Conservation (phyloP, 2,329 filamentous ascomycete species). For the Fusarium transvaalense region DNA sequence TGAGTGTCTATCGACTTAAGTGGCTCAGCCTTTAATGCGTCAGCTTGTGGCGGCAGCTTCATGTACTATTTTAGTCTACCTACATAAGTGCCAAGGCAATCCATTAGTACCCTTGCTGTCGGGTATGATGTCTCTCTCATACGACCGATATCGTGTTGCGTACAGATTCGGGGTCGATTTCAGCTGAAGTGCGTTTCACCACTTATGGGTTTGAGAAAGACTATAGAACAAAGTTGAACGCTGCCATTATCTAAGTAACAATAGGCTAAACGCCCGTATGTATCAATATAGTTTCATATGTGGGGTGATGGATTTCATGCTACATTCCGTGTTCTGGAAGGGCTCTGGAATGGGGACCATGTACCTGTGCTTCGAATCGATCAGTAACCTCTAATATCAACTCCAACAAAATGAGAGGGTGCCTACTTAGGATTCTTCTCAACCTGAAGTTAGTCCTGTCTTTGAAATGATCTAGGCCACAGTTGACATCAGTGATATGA, state of each 20-base stretch:
- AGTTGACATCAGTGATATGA: not conserved
- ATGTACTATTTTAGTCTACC: slow-evolving; percentile 26
- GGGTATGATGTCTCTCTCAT: not conserved
- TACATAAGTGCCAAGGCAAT: not conserved
- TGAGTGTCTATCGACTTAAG: slow-evolving; percentile 16
- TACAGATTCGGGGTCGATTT: not conserved
- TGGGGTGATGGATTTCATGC: slow-evolving; percentile 9
- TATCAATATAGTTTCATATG: slow-evolving; percentile 33
- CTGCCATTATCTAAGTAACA: slow-evolving; percentile 1
- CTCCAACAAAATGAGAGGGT: not conserved
- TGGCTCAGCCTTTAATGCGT: slow-evolving; percentile 47
- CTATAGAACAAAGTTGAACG: slow-evolving; percentile 16
- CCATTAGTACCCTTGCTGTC: not conserved
- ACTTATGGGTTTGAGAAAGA: not conserved
- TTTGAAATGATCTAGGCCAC: not conserved
- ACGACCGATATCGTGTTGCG: not conserved
- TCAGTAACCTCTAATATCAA: not conserved
- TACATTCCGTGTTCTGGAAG: slow-evolving; percentile 24
- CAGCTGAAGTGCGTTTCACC: slow-evolving; percentile 12
- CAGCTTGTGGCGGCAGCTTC: slow-evolving; percentile 45
- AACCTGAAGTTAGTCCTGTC: not conserved
- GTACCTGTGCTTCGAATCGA: not conserved
- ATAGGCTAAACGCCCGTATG: slow-evolving; percentile 1
- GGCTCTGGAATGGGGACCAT: slow-evolving; percentile 15
- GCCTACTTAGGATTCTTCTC: not conserved